Base-by-base conservation (phyloP, 306 rosid species). In the Albizia julibrissin region DNA sequence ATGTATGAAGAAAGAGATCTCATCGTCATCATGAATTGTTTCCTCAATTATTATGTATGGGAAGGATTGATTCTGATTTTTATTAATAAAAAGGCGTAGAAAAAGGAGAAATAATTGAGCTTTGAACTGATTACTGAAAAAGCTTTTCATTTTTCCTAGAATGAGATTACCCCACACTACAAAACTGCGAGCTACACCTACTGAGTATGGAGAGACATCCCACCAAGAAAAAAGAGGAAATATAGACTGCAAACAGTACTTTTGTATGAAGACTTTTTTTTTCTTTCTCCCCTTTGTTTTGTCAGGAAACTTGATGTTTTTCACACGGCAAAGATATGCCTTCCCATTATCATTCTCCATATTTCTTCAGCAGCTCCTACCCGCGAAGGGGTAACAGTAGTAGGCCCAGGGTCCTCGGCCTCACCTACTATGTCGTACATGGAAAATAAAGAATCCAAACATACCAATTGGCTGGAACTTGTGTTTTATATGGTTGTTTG, bases 381-480 rank as follows among this genome's bases (percentile, higher is more conserved):
- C 86, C 82, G 19, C 77, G 86, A 56, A 87, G 56, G 64, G 79
- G 79, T 65, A 82, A 62, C 75, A 62, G 81, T 85, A 85, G 90
- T 87, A 87, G 90, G 90, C 56, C 88, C 90, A 65, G 47, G 49
- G 40, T 26, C 49, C 76, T 85, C 85, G 90, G 88, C 90, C 75
- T 62, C 62, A 85, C 86, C 84, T 79, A 72, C 70, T 79, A n/a
- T 42, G 86, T 85, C 75, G 86, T 76, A 82, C 87, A 50, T 69
- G 72, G 73, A 54, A 65, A 81, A 82, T 61, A 72, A 85, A 73
- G 88, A 87, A 80, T 83, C 90, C 83, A 7, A 79, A 79, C 84
- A 85, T 14, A 80, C 77, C 80, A 80, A 72, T 79, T 79, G 59
- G 80, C 81, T 81, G 81, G 88, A 81, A 84, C 70, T 8, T 65